These are phyloP conservation scores for Solanum chacoense DNA, from an alignment of 305 asterid species.

Conservation along the genomic window DNA sequence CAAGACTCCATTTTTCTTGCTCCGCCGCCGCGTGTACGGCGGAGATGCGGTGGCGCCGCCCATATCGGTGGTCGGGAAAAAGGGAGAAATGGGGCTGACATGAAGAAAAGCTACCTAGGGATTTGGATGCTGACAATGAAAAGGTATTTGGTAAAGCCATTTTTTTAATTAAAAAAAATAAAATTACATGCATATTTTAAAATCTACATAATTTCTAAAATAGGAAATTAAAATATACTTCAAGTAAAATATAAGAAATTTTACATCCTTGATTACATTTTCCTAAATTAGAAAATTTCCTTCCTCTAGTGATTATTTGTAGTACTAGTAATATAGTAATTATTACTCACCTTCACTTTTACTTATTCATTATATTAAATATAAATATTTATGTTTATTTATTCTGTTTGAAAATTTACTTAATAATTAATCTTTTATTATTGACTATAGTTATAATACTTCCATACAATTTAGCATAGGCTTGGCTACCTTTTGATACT, in stretches of 20 bases:
- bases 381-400: too few species aligned
- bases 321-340: background rate
- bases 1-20: conserved; percentile 29
- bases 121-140: background rate
- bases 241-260: background rate
- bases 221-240: background rate
- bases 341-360: too few species aligned
- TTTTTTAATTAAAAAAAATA: too few species aligned
- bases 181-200: background rate
- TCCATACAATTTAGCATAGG: too few species aligned
- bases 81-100: background rate
- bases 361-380: too few species aligned
- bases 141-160: background rate
- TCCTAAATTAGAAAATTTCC: background rate
- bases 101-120: background rate
- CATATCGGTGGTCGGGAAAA: background rate
- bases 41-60: conserved; percentile 34
- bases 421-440: too few species aligned
- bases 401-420: too few species aligned
- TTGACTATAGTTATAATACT: too few species aligned
- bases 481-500: too few species aligned
- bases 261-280: too few species aligned
- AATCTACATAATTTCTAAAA: background rate
- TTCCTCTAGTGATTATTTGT: background rate
- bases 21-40: conserved; percentile 57